A percentile compares a stretch with the other conserved stretches of the same genome.
Conservation (phyloP, 139 green algal species). For the Zygnema cylindricum region DNA sequence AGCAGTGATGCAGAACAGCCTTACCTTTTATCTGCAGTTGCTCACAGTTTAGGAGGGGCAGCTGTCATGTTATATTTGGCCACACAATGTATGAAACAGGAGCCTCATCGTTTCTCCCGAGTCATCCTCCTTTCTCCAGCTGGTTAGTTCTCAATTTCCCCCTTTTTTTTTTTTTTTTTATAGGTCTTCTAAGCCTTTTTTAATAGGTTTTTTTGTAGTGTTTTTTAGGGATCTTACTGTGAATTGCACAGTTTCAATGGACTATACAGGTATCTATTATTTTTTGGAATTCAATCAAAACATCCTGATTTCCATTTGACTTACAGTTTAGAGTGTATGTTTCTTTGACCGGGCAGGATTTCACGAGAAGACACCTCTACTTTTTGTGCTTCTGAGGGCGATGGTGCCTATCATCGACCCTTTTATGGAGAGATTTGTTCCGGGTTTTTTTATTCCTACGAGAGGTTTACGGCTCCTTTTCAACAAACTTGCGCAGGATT, state of each 20-base stretch:
- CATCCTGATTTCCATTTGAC: no score
- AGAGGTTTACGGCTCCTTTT: slow-evolving; percentile 65
- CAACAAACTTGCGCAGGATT: slow-evolving; percentile 61
- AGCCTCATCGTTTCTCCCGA: slow-evolving; percentile 62
- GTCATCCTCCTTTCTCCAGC: slow-evolving; percentile 68
- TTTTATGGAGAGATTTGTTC: slow-evolving; percentile 45
- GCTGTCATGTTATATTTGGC: slow-evolving; percentile 73
- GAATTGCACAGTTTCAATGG: no score
- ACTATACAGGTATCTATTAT: no score
- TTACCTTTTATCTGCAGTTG: slow-evolving; percentile 75
- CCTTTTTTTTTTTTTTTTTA: background rate
- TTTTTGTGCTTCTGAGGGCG: slow-evolving; percentile 37
- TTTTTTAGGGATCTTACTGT: no score
- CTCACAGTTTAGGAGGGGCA: slow-evolving; percentile 78
- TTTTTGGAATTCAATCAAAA: no score
- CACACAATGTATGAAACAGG: background rate
- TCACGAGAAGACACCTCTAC: slow-evolving; percentile 59
- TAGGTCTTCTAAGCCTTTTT: background rate
- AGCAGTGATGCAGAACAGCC: slow-evolving; percentile 55
- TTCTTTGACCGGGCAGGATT: slow-evolving; percentile 55
- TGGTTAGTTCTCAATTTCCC: background rate
- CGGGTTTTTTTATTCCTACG: slow-evolving; percentile 77
- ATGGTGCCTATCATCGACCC: slow-evolving; percentile 50
- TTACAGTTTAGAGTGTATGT: no score
- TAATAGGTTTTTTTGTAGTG: no score